These are phyloP conservation scores for Nakazawaea peltata DNA, from an alignment of 805 yeast genomes.

Conservation along the genomic window DNA sequence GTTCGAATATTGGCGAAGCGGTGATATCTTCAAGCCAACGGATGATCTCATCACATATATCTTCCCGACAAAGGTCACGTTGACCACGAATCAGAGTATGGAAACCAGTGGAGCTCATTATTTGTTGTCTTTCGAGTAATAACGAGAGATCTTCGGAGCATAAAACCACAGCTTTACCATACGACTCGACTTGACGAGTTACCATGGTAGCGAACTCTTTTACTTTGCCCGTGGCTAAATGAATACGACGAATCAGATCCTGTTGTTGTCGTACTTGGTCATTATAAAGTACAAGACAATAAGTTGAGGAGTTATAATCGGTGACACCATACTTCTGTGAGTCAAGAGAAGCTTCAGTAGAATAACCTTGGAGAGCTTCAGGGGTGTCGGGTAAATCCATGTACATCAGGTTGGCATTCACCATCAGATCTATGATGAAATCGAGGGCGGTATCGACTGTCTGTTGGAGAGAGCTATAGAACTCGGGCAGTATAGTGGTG, in stretches of 20 bases:
- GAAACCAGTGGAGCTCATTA: slow-evolving; percentile 55
- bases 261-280: slow-evolving; percentile 71
- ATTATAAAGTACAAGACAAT: slow-evolving; percentile 58
- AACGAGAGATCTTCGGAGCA: slow-evolving; percentile 43
- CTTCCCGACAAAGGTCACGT: slow-evolving; percentile 71
- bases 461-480: slow-evolving; percentile 26
- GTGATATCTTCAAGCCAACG: slow-evolving; percentile 58
- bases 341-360: slow-evolving; percentile 16
- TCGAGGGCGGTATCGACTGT: slow-evolving; percentile 46
- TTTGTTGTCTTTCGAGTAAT: slow-evolving; percentile 45
- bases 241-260: slow-evolving; percentile 64
- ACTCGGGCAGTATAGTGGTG: slow-evolving; percentile 21
- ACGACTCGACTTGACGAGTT: slow-evolving; percentile 48
- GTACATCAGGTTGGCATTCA: slow-evolving; percentile 36
- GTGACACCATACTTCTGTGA: slow-evolving; percentile 29
- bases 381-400: slow-evolving; percentile 12
- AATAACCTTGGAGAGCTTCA: slow-evolving; percentile 12
- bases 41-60: slow-evolving; percentile 66
- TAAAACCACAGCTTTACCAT: slow-evolving; percentile 66
- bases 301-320: slow-evolving; percentile 39
- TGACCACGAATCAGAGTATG: slow-evolving; percentile 57
- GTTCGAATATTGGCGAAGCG: slow-evolving; percentile 42
- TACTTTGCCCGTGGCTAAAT: slow-evolving; percentile 55
- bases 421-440: slow-evolving; percentile 53
- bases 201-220: slow-evolving; percentile 66